phyloP scores from a whole-genome alignment of 1,284 basidiomycete genomes.

The Pterula multifida region DNA sequence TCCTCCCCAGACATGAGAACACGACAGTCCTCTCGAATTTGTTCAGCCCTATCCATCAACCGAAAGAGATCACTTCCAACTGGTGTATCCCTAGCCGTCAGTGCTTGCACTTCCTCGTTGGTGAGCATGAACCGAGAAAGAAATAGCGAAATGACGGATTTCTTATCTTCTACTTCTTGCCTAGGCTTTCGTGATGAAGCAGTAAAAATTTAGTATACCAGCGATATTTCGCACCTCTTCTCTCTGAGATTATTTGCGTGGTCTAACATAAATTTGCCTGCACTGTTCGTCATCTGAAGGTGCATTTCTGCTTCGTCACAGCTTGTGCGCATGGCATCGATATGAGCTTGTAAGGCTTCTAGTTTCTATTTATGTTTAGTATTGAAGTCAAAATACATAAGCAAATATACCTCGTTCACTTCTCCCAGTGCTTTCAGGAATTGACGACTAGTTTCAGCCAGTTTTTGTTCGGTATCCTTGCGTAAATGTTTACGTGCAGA shows the following conservation, averaged over 20 bases:
- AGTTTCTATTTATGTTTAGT: constrained; percentile 48
- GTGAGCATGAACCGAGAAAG: constrained; percentile 77
- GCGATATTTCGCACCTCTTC: constrained; percentile 49
- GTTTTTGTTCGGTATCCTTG: constrained; percentile 71
- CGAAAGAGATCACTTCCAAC: constrained; percentile 67
- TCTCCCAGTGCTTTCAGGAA: constrained; percentile 78
- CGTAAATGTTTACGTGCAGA: constrained; percentile 69
- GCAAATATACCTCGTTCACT: constrained; percentile 68
- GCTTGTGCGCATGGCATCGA: constrained; percentile 66
- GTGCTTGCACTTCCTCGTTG: constrained; percentile 57
- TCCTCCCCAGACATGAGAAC: constrained; percentile 85
- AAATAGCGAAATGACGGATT: constrained; percentile 72
- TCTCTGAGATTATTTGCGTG: constrained; percentile 74
- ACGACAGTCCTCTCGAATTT: constrained; percentile 75
- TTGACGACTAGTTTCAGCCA: constrained; percentile 68
- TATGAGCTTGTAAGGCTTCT: constrained; percentile 60
- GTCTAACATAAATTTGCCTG: constrained; percentile 77
- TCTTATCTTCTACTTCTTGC: constrained; percentile 57
- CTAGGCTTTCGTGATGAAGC: constrained; percentile 24
- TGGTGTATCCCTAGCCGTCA: constrained; percentile 71
- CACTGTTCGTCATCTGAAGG: constrained; percentile 63
- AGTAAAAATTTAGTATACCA: constrained; percentile 5
- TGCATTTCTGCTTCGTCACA: constrained; percentile 79
- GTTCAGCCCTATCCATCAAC: constrained; percentile 79
- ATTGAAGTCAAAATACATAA: constrained; percentile 4